Conservation (phyloP, 768 basidiomycete species). For the Strobilomyces dryophilus region DNA sequence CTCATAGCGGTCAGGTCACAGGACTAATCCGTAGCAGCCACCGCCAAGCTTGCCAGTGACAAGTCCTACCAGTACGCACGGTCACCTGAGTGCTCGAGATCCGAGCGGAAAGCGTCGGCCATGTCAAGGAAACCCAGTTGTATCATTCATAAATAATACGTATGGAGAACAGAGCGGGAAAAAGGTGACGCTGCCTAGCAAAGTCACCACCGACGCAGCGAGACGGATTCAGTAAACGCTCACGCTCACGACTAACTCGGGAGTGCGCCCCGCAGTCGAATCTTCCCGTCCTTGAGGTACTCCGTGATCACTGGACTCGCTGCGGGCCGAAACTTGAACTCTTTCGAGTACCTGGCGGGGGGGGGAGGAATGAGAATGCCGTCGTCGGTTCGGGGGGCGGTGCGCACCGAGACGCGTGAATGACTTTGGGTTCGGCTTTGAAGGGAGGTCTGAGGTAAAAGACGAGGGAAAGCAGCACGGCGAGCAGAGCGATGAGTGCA, state of each 20-base stretch:
- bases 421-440: constrained; percentile 39
- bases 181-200: neutral
- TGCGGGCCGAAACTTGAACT: constrained; percentile 78
- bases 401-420: constrained; percentile 63
- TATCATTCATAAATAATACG: neutral
- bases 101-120: no score
- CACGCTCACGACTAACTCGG: constrained; percentile 24
- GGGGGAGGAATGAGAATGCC: neutral
- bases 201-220: neutral
- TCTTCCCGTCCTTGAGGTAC: constrained; percentile 63
- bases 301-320: constrained; percentile 83
- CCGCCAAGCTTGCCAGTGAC: no score
- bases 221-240: neutral
- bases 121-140: neutral
- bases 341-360: constrained; percentile 69
- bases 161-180: neutral
- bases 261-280: constrained; percentile 65
- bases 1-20: no score
- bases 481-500: constrained; percentile 38
- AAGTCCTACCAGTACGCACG: no score
- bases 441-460: constrained; percentile 29
- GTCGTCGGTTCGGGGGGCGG: no score
- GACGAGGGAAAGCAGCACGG: constrained; percentile 43
- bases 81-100: no score
- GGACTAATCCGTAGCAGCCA: no score